phyloP scores from a whole-genome alignment of 2,329 filamentous ascomycete species.

The Penicillium polonicum region DNA sequence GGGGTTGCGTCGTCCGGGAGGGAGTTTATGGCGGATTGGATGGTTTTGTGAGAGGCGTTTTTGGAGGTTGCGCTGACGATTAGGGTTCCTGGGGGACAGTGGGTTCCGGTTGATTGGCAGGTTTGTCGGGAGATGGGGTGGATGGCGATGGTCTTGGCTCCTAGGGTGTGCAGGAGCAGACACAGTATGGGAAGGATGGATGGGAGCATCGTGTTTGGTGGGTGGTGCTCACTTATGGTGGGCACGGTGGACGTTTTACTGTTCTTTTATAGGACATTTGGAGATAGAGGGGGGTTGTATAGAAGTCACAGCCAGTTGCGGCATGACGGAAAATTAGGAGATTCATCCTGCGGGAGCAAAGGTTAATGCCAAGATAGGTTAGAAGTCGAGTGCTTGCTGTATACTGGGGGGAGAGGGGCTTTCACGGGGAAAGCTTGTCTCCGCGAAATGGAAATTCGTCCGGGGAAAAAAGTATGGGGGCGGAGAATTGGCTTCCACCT shows the following conservation, averaged over 20 bases:
- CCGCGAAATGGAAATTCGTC: slow-evolving; percentile 15
- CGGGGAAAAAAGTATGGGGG: slow-evolving; percentile 10
- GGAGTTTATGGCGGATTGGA: slow-evolving; percentile 51
- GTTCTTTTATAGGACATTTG: neutral
- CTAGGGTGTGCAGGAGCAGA: neutral
- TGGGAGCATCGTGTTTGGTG: neutral
- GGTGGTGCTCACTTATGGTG: neutral
- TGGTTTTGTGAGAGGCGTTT: slow-evolving; percentile 33
- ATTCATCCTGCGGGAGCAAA: neutral
- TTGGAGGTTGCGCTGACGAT: slow-evolving; percentile 28
- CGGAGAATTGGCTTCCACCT: slow-evolving; percentile 29
- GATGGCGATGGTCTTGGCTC: slow-evolving; percentile 8
- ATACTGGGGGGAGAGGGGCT: neutral
- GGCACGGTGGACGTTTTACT: neutral
- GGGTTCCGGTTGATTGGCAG: slow-evolving; percentile 27
- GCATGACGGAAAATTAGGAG: neutral
- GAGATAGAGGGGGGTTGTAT: neutral
- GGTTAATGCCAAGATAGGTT: neutral
- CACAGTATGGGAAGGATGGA: neutral
- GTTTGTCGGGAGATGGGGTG: slow-evolving; percentile 12
- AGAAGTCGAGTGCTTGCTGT: neutral
- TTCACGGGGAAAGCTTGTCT: slow-evolving; percentile 13
- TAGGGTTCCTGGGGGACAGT: slow-evolving; percentile 31
- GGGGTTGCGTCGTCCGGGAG: slow-evolving; percentile 47
- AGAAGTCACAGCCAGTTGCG: neutral